A percentile compares a stretch with the other conserved stretches of the same genome.
phyloP scores from a whole-genome alignment of 2,329 filamentous ascomycete genomes.

The Diplodia corticola region DNA sequence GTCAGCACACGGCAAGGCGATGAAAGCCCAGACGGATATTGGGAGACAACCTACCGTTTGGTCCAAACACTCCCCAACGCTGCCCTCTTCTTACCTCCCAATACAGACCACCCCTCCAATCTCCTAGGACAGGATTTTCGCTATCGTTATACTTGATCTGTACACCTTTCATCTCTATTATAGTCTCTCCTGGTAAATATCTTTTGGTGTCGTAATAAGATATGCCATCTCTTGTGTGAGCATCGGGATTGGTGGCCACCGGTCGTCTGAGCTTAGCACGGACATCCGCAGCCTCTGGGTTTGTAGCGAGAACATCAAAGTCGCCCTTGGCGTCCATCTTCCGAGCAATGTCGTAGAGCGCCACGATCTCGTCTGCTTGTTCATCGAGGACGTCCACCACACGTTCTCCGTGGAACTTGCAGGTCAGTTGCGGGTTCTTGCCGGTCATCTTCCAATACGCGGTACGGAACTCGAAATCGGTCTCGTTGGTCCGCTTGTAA shows the following conservation, averaged over 20 bases:
- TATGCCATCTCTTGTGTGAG: not conserved
- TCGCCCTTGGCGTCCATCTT: conserved; percentile 14
- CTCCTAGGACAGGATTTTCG: conserved; percentile 65
- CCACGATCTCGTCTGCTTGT: conserved; percentile 31
- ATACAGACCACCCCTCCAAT: conserved; percentile 75
- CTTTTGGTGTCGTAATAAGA: not conserved
- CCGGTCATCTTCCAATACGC: not conserved
- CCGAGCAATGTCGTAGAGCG: conserved; percentile 19
- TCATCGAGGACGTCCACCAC: conserved; percentile 33
- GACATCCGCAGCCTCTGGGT: not conserved
- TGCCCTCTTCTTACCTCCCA: conserved; percentile 78
- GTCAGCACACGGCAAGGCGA: too few relatives aligned
- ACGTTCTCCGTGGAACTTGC: conserved; percentile 32
- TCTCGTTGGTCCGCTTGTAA: conserved; percentile 27
- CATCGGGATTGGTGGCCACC: not conserved
- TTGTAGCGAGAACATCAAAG: not conserved
- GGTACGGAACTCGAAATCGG: not conserved
- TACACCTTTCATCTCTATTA: conserved; percentile 87
- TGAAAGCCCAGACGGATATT: too few relatives aligned
- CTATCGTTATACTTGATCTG: conserved; percentile 78
- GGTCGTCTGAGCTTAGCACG: not conserved
- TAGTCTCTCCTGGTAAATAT: conserved; percentile 57
- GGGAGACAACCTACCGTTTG: conserved; percentile 62
- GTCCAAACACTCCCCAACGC: conserved; percentile 85
- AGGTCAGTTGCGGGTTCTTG: not conserved